phyloP scores from a whole-genome alignment of 768 basidiomycete genomes.

The Lactifluus volemus region DNA sequence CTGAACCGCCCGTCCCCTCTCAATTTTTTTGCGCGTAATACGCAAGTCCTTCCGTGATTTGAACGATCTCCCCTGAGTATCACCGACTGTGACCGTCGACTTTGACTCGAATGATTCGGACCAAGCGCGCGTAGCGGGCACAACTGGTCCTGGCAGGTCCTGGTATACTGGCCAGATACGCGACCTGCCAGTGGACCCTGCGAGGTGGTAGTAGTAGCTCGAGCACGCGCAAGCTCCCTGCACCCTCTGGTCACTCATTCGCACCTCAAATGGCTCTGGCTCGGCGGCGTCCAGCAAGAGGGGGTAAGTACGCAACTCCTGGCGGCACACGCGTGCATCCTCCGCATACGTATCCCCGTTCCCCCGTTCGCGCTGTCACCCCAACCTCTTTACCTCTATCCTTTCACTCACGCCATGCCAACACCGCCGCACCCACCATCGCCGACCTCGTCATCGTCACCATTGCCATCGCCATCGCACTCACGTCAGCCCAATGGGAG shows the following conservation, averaged over 20 bases:
- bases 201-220: neutral
- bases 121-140: neutral
- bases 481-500: no score
- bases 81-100: slow-evolving; percentile 16
- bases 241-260: slow-evolving; percentile 2
- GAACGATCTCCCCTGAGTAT: slow-evolving; percentile 17
- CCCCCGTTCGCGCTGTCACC: slow-evolving; percentile 5
- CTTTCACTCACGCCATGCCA: neutral
- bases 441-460: no score
- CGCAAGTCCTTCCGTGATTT: slow-evolving; percentile 16
- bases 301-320: neutral
- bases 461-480: no score
- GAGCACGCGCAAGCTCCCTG: slow-evolving; percentile 1
- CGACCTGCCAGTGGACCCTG: slow-evolving; percentile 14
- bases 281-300: slow-evolving; percentile 11
- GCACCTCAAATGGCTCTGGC: slow-evolving; percentile 5
- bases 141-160: neutral
- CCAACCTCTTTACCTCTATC: slow-evolving; percentile 15
- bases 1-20: slow-evolving; percentile 9
- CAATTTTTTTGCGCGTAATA: slow-evolving; percentile 17
- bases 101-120: slow-evolving; percentile 13
- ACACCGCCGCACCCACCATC: neutral
- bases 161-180: slow-evolving; percentile 17
- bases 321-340: neutral
- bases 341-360: slow-evolving; percentile 5